Conservation (phyloP, 2,329 filamentous ascomycete genomes). For the Neonectria magnoliae region DNA sequence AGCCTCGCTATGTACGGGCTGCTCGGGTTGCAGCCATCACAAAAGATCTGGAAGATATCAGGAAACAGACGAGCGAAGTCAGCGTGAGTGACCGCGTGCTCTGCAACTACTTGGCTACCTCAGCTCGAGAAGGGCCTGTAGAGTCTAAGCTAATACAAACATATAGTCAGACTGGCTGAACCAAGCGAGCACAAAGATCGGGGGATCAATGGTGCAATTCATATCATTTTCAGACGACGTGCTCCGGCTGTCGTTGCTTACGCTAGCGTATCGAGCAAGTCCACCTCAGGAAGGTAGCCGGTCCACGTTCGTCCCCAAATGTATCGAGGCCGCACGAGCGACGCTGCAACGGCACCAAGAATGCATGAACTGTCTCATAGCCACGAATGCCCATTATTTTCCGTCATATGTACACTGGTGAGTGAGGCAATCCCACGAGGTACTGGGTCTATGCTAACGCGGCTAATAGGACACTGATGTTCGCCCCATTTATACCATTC, state of each 20-base stretch:
- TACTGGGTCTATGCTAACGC: constrained; percentile 9
- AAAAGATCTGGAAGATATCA: constrained; percentile 46
- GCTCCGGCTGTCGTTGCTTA: constrained; percentile 52
- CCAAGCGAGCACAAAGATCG: constrained; percentile 36
- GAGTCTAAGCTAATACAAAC: neutral
- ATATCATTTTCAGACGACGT: constrained; percentile 54
- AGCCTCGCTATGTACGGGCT: constrained; percentile 46
- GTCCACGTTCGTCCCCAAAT: constrained; percentile 53
- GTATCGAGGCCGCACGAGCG: constrained; percentile 53
- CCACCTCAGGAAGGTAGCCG: constrained; percentile 42
- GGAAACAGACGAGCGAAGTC: constrained; percentile 23
- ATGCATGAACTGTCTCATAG: constrained; percentile 51
- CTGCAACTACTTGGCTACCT: neutral
- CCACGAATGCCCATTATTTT: constrained; percentile 47
- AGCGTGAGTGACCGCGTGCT: constrained; percentile 24
- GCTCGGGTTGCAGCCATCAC: constrained; percentile 47
- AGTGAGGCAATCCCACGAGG: constrained; percentile 14
- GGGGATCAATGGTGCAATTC: constrained; percentile 47
- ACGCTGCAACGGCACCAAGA: constrained; percentile 54
- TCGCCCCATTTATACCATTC: constrained; percentile 63
- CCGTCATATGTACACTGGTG: constrained; percentile 56
- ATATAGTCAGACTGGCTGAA: constrained; percentile 33
- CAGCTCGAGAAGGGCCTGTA: neutral
- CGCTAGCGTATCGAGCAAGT: constrained; percentile 55
- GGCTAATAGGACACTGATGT: constrained; percentile 53